Evolutionary conservation across 2,329 filamentous ascomycete genomes (phyloP).

Genomic region (Aquanectria penicillioides): DNA sequence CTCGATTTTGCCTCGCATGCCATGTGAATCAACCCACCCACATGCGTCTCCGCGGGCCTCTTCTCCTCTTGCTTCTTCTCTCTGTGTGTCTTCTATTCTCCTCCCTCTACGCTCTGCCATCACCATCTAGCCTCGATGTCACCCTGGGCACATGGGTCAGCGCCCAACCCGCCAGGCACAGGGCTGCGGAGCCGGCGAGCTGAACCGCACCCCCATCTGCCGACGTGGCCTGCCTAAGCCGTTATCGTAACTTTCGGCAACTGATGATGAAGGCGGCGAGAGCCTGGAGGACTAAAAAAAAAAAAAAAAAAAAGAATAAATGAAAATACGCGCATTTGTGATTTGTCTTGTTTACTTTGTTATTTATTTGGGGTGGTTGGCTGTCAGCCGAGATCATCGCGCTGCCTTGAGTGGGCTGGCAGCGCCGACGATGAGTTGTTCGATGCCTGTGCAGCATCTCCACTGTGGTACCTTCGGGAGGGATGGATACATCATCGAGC

Average conservation of each 20-base stretch:
- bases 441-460: constrained; percentile 7
- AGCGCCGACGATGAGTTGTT: constrained; percentile 16
- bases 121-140: neutral
- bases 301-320: neutral
- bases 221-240: constrained; percentile 8
- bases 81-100: neutral
- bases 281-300: too few relatives aligned
- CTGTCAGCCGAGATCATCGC: neutral
- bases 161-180: constrained; percentile 14
- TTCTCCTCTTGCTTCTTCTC: neutral
- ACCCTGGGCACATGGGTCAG: neutral
- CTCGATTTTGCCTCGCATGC: constrained; percentile 4
- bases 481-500: constrained; percentile 10
- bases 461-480: constrained; percentile 10
- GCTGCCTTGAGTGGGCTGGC: neutral
- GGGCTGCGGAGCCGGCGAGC: neutral
- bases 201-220: neutral
- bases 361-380: constrained; percentile 16
- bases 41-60: constrained; percentile 1
- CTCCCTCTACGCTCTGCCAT: neutral
- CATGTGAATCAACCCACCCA: constrained; percentile 1
- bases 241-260: neutral
- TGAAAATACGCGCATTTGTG: neutral
- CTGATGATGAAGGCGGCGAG: neutral
- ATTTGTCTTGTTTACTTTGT: neutral